Base-by-base conservation (phyloP, 176 grass and related monocot genomes). In the Ananas comosus region DNA sequence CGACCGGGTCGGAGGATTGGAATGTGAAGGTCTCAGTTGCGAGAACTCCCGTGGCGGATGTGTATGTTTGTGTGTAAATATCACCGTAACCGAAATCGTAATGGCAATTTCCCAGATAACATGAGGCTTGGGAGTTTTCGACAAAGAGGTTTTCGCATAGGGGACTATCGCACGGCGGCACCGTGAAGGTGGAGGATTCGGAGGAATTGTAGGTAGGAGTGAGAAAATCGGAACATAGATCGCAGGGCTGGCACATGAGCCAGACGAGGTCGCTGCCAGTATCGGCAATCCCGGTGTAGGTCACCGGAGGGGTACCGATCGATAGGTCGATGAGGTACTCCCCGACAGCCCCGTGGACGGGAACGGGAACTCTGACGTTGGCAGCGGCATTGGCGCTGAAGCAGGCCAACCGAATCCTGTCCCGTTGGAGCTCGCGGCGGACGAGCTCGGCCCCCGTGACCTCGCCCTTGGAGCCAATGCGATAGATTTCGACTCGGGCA, bases 301-400 rank as follows among this genome's bases (percentile, higher is more conserved):
- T 54, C 3, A 67, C 29, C 3, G 73, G 78, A 2, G 83, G 73
- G 1, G 72, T 78, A 0, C 78, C 78, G 12, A 86, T 73, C 51
- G 51, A 49, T 22, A 86, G 83, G 57, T 67, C 64, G 51, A 78
- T 72, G 0, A 68, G 47, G 68, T 86, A 86, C 57, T 77, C 78
- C 22, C 23, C 19, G 0, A 70, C 21, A 65, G 33, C 22, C 0
- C 53, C 51, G 16, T 13, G 52, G 12, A 56, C 12, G 3, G 52
- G 52, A 3, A 16, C 11, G 12, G 0, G 11, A 12, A 2, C 52
- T 12, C 16, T 54, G 16, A 13, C 52, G 12, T 54, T 16, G 52
- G 16, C 13, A n/a, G 12, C 52, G 33, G 33, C 33, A 42, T 42
- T 56, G 52, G 52, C 52, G 12, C 3, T 13, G 52, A 56, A 56